phyloP scores from a whole-genome alignment of 2,329 filamentous ascomycete species.

The Immersiporthe knoxdaviesiana region DNA sequence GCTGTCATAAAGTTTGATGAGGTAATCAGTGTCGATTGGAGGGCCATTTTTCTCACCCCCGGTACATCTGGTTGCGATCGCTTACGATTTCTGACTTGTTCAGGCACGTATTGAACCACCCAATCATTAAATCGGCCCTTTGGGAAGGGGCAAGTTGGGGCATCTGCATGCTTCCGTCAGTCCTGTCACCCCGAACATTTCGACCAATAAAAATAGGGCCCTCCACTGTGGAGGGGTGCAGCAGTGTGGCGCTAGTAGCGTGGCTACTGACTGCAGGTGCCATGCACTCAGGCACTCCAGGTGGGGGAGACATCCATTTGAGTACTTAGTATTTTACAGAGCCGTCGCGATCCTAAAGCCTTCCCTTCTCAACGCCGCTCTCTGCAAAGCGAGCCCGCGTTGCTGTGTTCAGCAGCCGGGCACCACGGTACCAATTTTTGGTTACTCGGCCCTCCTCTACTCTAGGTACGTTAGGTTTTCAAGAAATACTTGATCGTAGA shows the following conservation, averaged over 20 bases:
- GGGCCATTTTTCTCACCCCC: slow-evolving; percentile 15
- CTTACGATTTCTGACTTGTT: too few relatives aligned
- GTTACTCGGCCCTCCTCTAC: not conserved
- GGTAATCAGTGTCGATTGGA: not conserved
- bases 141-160: too few relatives aligned
- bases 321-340: too few relatives aligned
- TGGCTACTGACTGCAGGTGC: not conserved
- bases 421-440: not conserved
- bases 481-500: not conserved
- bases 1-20: not conserved
- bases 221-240: not conserved
- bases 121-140: slow-evolving; percentile 12
- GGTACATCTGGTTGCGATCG: too few relatives aligned
- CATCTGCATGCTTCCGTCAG: not conserved
- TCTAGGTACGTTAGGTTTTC: not conserved
- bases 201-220: slow-evolving; percentile 5
- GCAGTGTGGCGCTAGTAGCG: too few relatives aligned
- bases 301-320: too few relatives aligned
- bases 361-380: not conserved
- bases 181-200: not conserved
- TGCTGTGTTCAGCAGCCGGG: not conserved
- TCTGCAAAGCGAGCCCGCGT: not conserved
- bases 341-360: too few relatives aligned
- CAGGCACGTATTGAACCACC: not conserved
- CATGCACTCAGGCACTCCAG: not conserved